Evolutionary conservation across 495 filamentous ascomycete species (phyloP).

Genomic region (Platismatia glauca): DNA sequence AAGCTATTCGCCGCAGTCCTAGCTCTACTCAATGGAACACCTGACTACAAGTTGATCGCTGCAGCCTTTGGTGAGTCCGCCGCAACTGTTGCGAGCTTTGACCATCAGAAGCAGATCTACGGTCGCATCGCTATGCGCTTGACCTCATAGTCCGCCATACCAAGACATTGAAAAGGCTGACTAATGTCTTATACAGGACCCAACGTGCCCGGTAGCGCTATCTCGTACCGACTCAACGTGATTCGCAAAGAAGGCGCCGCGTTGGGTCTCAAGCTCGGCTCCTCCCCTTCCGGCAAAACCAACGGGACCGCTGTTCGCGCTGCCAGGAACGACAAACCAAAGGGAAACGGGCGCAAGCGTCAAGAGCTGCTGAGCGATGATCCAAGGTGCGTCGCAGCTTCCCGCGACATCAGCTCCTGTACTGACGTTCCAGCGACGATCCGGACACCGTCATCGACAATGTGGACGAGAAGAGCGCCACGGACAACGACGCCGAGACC

Average conservation of each 20-base stretch:
- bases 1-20: constrained; percentile 9
- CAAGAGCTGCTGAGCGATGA: neutral
- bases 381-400: neutral
- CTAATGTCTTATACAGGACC: neutral
- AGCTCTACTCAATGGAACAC: neutral
- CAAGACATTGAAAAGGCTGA: neutral
- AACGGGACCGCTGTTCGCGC: neutral
- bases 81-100: neutral
- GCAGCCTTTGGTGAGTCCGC: constrained; percentile 10
- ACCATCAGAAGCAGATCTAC: neutral
- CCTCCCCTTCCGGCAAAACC: neutral
- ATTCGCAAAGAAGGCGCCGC: constrained; percentile 8
- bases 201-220: constrained; percentile 1
- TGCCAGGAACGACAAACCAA: neutral
- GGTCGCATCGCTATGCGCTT: too few relatives aligned
- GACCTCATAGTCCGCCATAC: neutral
- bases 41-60: constrained; percentile 2
- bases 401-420: neutral
- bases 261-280: neutral
- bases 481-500: too few relatives aligned
- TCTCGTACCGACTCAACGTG: neutral
- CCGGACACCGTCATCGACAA: neutral
- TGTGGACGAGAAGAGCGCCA: neutral
- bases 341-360: neutral
- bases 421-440: neutral